Base-by-base conservation (phyloP, 768 basidiomycete genomes). In the Podaxis sp. region DNA sequence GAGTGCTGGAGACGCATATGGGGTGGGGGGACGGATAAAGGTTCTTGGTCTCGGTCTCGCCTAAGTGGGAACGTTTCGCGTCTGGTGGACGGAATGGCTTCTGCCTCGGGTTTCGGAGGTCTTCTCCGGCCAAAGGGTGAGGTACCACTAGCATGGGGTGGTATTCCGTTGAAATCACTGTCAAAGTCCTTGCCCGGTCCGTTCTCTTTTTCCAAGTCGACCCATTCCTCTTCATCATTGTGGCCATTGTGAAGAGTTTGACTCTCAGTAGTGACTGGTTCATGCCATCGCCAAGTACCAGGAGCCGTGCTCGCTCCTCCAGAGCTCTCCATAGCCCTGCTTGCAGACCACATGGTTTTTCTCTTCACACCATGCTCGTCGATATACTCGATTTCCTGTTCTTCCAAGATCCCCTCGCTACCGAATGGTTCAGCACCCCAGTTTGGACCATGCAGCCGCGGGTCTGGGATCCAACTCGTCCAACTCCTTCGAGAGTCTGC, bases 61-160 rank as follows among this genome's bases (percentile, higher is more conserved):
- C 88, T 77, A 61, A 85, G 75, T 0, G 88, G 88, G 69, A 90
- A 89, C 0, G 86, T 87, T 63, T 89, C 87, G 32, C 87, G 83
- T 59, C 69, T 74, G 35, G 69, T 70, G 11, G 75, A 67, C 7
- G 76, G 67, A 23, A 74, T 65, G 36, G 70, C 68, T 23, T 75
- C 69, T 36, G 71, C 71, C 59, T 74, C 77, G 18, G 73, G 72
- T 32, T 71, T 71, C 21, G 72, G 73, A 47, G 74, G 72, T 55
- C 76, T 69, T 37, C 74, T 72, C 55, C 71, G 70, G 61, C 57
- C 57, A 23, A 73, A 73, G 13, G 74, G 71, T 2, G 77, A 74
- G 3, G 77, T 72, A 25, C 75, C 74, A 42, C 72, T 67, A 59
- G 71, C 66, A 25, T 69, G 68, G 55, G 71, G 72, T 18, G 72